Evolutionary conservation across 257 asterid genomes (phyloP), one percentile per base, ranked within the genome.

Genomic region (Nicotiana attenuata): DNA sequence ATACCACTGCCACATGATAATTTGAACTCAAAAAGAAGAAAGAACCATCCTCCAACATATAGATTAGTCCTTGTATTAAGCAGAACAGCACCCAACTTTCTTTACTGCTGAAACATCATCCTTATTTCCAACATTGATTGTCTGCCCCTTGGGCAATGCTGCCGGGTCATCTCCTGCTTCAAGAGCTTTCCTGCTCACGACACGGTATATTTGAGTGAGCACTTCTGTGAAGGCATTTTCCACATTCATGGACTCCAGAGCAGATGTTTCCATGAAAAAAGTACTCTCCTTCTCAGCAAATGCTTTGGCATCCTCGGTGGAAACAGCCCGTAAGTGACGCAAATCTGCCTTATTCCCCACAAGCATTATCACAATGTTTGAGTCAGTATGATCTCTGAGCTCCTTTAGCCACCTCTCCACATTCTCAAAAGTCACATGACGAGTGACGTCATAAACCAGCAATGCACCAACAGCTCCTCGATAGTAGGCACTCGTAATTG

Each of bases 361-460:
- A 28, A 92, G 92, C 97, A 92, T 92, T 78, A 92, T 88, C 65
- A 89, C 94, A 53, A 91, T 92, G 86, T 81, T 90, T 24, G 93
- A 82, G 78, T 92, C 97, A 11, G 94, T 92, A 81, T 92, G 97
- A 77, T 88, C 97, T 52, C 94, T 80, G 14, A 92, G 93, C 83
- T 92, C 96, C 83, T 92, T 92, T 80, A 92, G 83, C 94, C 94
- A 92, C 84, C 96, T 90, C 91, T 92, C 96, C 1, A 92, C 92
- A 29, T 92, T 92, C 83, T 92, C 96, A 41, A 89, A 92, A 26
- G 96, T 92, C 16, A 90, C 96, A 47, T 90, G 96, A 24, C 96
- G 94, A 6, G 96, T 92, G 35, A 90, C 92, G 65, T 92, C 96
- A 66, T 90, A 92, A 28, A 92, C 93, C 26, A 91, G 88, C 91